phyloP scores from a whole-genome alignment of 2,329 filamentous ascomycete species.

The Chrysosporium keratinophilum region DNA sequence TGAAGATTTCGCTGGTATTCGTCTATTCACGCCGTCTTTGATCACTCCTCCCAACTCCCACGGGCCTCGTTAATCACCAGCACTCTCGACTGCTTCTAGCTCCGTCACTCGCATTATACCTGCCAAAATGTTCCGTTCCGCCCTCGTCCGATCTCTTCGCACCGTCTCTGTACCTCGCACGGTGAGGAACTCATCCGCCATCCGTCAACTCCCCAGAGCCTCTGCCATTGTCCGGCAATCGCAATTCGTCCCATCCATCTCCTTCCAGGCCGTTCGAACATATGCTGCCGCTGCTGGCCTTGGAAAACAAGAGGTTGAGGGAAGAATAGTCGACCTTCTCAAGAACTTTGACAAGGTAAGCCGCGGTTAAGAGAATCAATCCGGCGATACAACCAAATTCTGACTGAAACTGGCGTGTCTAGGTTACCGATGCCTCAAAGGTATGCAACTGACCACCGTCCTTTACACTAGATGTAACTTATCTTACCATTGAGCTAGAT shows the following conservation, averaged over 20 bases:
- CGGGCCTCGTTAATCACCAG: neutral
- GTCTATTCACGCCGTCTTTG: neutral
- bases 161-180: slow-evolving; percentile 42
- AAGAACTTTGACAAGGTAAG: slow-evolving; percentile 94
- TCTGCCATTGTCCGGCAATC: slow-evolving; percentile 52
- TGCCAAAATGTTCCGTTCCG: slow-evolving; percentile 78
- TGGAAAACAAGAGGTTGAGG: slow-evolving; percentile 74
- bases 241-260: slow-evolving; percentile 51
- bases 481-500: slow-evolving; percentile 50
- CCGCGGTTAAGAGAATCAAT: slow-evolving; percentile 13
- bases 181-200: slow-evolving; percentile 44
- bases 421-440: slow-evolving; percentile 46
- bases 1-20: slow-evolving; percentile 4
- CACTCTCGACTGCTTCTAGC: neutral
- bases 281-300: slow-evolving; percentile 78
- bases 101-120: neutral
- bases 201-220: slow-evolving; percentile 48
- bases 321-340: slow-evolving; percentile 82
- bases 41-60: neutral
- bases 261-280: slow-evolving; percentile 62
- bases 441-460: slow-evolving; percentile 29
- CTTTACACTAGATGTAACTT: slow-evolving; percentile 6
- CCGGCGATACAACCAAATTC: slow-evolving; percentile 6
- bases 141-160: slow-evolving; percentile 67
- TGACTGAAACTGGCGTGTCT: slow-evolving; percentile 16